Percentiles rank a stretch among this genome's conserved stretches.
Conservation (phyloP, 2,329 filamentous ascomycete genomes). For the Aspergillus niger region DNA sequence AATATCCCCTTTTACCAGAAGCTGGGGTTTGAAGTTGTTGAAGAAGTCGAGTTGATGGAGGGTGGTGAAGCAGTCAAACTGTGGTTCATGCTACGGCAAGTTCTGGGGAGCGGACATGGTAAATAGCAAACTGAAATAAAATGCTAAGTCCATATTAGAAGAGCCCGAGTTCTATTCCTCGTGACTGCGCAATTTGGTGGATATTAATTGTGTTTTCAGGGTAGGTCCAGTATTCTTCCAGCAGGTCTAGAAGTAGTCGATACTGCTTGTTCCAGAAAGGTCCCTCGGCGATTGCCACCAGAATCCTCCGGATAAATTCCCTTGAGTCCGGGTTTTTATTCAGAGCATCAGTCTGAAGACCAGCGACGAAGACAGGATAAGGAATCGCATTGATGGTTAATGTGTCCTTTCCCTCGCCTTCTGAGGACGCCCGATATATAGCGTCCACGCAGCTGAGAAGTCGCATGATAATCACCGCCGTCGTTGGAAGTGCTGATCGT, state of each 20-base stretch:
- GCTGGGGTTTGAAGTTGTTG: conserved; percentile 25
- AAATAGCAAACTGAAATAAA: background rate
- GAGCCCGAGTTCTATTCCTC: conserved; percentile 29
- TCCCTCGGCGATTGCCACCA: background rate
- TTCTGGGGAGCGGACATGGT: background rate
- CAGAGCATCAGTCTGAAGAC: conserved; percentile 17
- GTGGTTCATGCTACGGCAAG: conserved; percentile 27
- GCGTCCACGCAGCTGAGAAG: conserved; percentile 31
- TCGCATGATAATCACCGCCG: conserved; percentile 22
- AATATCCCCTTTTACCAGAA: conserved; percentile 28
- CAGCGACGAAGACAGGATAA: conserved; percentile 30
- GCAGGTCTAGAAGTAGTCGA: conserved; percentile 12
- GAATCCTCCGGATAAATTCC: conserved; percentile 15
- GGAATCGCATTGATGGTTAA: conserved; percentile 28
- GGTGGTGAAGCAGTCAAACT: conserved; percentile 18
- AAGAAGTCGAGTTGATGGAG: conserved; percentile 24
- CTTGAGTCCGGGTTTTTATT: conserved; percentile 23
- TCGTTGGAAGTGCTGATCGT: conserved; percentile 15
- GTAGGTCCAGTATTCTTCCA: conserved; percentile 30
- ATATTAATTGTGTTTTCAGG: conserved; percentile 18
- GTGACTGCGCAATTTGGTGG: conserved; percentile 24
- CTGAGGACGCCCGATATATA: conserved; percentile 23
- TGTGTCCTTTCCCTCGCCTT: conserved; percentile 17
- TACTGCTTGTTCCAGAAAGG: background rate
- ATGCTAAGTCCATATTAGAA: background rate